These are phyloP conservation scores for Schizochytrium sp. DNA, from an alignment of 108 stramenopile species.

Conservation along the genomic window DNA sequence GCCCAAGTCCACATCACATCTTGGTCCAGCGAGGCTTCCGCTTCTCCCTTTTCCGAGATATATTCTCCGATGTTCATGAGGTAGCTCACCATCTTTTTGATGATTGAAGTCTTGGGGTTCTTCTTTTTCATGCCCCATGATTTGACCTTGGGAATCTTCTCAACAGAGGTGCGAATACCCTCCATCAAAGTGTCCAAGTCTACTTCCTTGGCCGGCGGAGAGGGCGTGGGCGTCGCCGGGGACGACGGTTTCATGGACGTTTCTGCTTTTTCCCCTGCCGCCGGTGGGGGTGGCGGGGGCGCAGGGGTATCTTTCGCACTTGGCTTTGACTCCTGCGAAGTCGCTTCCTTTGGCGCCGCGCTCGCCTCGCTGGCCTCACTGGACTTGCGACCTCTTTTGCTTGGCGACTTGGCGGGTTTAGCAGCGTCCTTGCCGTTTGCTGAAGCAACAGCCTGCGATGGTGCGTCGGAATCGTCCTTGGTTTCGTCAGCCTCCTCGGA, in stretches of 20 bases:
- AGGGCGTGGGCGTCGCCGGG: background rate
- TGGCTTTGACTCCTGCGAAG: background rate
- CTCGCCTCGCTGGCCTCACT: background rate
- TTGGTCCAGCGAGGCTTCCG: background rate
- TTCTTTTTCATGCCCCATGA: background rate
- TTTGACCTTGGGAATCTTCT: constrained; percentile 7
- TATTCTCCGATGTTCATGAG: background rate
- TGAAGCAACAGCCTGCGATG: background rate
- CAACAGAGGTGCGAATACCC: background rate
- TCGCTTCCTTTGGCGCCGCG: background rate
- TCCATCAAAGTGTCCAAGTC: background rate
- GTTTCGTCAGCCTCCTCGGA: background rate
- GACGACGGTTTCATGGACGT: background rate
- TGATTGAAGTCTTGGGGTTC: background rate
- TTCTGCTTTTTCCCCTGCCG: background rate
- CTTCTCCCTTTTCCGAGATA: background rate
- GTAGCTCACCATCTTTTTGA: background rate
- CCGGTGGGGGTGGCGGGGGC: background rate
- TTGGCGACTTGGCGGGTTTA: background rate
- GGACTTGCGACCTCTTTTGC: background rate
- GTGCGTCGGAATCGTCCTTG: background rate
- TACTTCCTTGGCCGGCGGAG: background rate
- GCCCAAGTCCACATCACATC: background rate
- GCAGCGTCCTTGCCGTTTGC: background rate
- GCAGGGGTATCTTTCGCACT: background rate